These are phyloP conservation scores for Apostasia ramifera DNA, from an alignment of 106 monocot genomes.

Conservation along the genomic window DNA sequence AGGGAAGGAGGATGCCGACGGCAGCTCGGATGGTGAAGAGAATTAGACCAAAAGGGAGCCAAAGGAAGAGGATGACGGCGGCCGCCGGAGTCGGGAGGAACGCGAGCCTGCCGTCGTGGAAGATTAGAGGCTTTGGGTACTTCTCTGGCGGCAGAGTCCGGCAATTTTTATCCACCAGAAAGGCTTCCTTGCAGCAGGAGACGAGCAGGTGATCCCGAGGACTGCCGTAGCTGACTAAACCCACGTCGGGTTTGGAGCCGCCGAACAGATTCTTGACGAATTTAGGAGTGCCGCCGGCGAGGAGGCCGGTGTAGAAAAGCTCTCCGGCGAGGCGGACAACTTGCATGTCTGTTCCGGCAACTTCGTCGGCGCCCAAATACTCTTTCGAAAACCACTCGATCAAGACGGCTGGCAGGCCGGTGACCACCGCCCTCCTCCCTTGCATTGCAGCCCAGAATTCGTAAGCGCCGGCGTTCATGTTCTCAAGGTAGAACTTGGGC, in stretches of 20 bases:
- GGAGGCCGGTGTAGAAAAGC: slow-evolving; percentile 41
- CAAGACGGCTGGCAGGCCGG: slow-evolving; percentile 54
- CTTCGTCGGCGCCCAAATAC: slow-evolving; percentile 32
- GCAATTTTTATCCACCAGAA: neutral
- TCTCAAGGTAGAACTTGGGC: slow-evolving; percentile 68
- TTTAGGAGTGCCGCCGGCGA: slow-evolving; percentile 11
- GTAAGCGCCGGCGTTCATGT: slow-evolving; percentile 35
- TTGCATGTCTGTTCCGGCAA: slow-evolving; percentile 42
- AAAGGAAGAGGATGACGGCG: slow-evolving; percentile 55
- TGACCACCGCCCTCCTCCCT: slow-evolving; percentile 32
- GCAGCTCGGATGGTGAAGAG: slow-evolving; percentile 27
- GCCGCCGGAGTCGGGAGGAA: slow-evolving; percentile 60
- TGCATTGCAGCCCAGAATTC: slow-evolving; percentile 15
- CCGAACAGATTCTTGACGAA: slow-evolving; percentile 24
- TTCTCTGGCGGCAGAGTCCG: slow-evolving; percentile 31
- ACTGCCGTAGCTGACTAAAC: slow-evolving; percentile 23
- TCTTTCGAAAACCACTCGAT: slow-evolving; percentile 63
- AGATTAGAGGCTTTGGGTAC: slow-evolving; percentile 74
- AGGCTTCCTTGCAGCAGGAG: slow-evolving; percentile 42
- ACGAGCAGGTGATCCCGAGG: slow-evolving; percentile 31
- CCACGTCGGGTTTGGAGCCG: slow-evolving; percentile 33
- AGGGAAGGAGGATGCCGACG: slow-evolving; percentile 37
- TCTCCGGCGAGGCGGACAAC: neutral
- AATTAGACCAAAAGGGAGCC: slow-evolving; percentile 32
- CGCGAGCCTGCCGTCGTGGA: slow-evolving; percentile 75